Conservation (phyloP, 192 early-diverging fungal species). For the Linderina pennispora region DNA sequence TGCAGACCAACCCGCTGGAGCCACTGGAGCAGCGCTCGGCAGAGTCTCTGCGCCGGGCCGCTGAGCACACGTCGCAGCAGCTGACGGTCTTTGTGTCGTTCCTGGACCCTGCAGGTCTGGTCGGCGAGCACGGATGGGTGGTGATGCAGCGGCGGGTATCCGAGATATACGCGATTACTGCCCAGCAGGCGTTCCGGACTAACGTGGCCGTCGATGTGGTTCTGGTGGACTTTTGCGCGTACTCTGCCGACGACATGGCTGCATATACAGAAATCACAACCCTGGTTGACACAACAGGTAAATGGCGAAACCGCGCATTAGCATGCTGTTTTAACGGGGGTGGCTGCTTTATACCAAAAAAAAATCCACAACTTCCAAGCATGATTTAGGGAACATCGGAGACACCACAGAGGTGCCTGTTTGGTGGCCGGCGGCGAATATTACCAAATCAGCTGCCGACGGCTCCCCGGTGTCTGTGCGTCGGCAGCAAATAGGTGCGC, state of each 20-base stretch:
- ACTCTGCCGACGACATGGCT: constrained; percentile 32
- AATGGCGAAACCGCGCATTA: not conserved
- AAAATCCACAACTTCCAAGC: too few relatives aligned
- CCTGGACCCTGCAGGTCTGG: not conserved
- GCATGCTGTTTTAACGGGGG: too few relatives aligned
- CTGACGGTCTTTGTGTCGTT: constrained; percentile 31
- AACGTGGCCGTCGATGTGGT: constrained; percentile 17
- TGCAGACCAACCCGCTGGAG: constrained; percentile 8
- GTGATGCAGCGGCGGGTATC: constrained; percentile 41
- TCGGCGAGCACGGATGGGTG: constrained; percentile 17
- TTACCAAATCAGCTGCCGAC: too few relatives aligned
- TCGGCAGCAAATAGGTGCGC: too few relatives aligned
- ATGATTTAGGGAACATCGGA: too few relatives aligned
- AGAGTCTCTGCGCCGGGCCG: constrained; percentile 19
- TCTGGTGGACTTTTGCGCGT: constrained; percentile 35
- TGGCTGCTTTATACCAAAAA: too few relatives aligned
- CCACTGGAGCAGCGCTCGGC: constrained; percentile 10
- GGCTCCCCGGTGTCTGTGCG: too few relatives aligned
- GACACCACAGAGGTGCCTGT: too few relatives aligned
- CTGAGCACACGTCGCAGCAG: constrained; percentile 13
- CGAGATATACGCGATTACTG: constrained; percentile 28
- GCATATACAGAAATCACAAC: constrained; percentile 11
- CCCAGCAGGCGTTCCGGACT: constrained; percentile 13
- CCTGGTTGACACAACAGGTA: constrained; percentile 12
- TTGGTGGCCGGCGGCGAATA: too few relatives aligned